phyloP scores from a whole-genome alignment of 176 grass and related monocot genomes.

The Miscanthus lutarioriparius region DNA sequence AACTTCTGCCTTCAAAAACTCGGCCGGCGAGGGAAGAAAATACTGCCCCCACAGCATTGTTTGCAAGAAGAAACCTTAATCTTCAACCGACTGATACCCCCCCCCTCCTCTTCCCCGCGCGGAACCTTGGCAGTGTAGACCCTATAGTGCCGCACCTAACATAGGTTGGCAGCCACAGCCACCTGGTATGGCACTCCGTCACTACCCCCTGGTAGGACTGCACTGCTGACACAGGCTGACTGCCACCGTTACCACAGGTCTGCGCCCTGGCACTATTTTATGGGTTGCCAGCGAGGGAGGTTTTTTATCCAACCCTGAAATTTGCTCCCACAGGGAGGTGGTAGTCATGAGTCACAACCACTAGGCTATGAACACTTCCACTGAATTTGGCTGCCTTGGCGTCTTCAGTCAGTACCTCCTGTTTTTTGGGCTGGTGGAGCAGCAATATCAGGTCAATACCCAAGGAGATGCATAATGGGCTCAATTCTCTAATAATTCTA shows the following conservation, averaged over 20 bases:
- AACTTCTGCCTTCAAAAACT: not conserved
- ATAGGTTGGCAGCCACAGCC: not conserved
- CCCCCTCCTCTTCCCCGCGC: too few species aligned
- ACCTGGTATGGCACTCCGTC: not conserved
- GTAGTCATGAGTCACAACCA: not conserved
- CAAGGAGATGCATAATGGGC: not conserved
- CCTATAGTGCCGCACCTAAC: not conserved
- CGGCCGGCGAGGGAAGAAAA: not conserved
- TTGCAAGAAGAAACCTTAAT: not conserved
- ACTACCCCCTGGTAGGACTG: not conserved
- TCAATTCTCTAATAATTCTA: not conserved
- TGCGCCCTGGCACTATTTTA: not conserved
- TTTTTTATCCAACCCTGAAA: not conserved
- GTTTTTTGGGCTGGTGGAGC: not conserved
- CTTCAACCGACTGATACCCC: not conserved
- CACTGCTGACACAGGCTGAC: not conserved
- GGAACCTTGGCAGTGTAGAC: not conserved
- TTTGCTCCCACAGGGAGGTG: not conserved
- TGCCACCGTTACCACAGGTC: not conserved
- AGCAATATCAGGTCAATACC: not conserved
- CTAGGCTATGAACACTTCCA: not conserved
- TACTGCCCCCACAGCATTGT: not conserved
- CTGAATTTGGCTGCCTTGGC: not conserved
- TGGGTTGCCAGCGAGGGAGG: not conserved
- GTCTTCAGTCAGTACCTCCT: not conserved